A percentile compares a stretch with the other conserved stretches of the same genome.
Evolutionary conservation across 78 protist genomes (phyloP).

Genomic region (Emiliania huxleyi): DNA sequence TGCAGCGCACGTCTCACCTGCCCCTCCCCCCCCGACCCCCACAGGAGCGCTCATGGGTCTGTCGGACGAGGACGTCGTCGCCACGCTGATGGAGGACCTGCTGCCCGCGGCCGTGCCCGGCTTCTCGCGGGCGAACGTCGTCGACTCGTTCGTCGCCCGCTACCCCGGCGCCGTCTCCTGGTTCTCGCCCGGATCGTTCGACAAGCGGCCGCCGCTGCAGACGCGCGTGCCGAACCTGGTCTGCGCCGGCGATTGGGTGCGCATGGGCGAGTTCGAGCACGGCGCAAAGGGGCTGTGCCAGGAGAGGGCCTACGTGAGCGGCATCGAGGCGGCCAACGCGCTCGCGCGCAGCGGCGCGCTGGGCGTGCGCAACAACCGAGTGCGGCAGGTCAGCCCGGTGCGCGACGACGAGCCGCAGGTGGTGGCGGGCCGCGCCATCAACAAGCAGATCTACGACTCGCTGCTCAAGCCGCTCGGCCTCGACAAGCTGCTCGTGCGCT

Average conservation of each 20-base stretch:
- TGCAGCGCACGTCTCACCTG: too few relatives aligned
- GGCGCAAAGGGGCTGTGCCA: slow-evolving; percentile 45
- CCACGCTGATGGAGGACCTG: slow-evolving; percentile 8
- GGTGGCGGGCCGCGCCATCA: not conserved
- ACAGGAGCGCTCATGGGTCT: slow-evolving; percentile 13
- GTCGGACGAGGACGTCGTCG: not conserved
- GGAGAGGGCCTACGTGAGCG: slow-evolving; percentile 45
- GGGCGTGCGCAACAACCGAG: too few relatives aligned
- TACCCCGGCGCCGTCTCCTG: slow-evolving; percentile 42
- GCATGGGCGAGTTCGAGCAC: slow-evolving; percentile 42
- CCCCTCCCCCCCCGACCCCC: too few relatives aligned
- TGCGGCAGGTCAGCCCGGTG: not conserved
- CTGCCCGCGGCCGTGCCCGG: slow-evolving; percentile 40
- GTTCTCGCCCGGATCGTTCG: slow-evolving; percentile 42
- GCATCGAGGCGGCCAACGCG: slow-evolving; percentile 43
- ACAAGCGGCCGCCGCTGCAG: not conserved
- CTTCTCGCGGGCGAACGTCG: not conserved
- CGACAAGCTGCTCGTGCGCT: too few relatives aligned
- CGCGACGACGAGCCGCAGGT: slow-evolving; percentile 50
- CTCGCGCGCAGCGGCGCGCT: slow-evolving; percentile 26
- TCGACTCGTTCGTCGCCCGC: slow-evolving; percentile 1
- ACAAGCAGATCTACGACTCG: not conserved
- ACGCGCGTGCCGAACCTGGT: slow-evolving; percentile 2
- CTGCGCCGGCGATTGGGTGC: slow-evolving; percentile 46
- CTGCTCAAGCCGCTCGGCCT: not conserved